phyloP scores from a whole-genome alignment of 2,329 filamentous ascomycete species.

The Curvularia eragrostidis region DNA sequence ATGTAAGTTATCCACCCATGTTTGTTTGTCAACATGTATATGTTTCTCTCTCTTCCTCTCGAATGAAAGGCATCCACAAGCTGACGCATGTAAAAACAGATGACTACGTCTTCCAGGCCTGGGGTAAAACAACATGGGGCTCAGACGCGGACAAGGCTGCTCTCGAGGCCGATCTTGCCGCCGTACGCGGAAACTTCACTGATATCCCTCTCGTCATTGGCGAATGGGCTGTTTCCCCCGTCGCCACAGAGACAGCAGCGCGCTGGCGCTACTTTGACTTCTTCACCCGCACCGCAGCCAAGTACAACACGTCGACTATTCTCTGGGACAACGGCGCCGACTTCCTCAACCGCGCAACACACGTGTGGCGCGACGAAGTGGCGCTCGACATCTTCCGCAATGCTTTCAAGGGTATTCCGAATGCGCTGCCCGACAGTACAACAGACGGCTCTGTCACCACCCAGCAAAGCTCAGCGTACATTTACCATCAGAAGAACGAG shows the following conservation, averaged over 20 bases:
- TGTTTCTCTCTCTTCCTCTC: not conserved
- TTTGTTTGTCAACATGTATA: not conserved
- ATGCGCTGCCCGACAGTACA: conserved; percentile 61
- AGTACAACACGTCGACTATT: conserved; percentile 59
- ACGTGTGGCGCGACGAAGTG: conserved; percentile 60
- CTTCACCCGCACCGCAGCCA: conserved; percentile 57
- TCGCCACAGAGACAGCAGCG: conserved; percentile 61
- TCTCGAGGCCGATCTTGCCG: conserved; percentile 58
- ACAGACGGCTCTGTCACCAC: conserved; percentile 54
- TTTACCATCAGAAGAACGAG: conserved; percentile 60
- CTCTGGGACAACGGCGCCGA: conserved; percentile 68
- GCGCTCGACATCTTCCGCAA: conserved; percentile 58
- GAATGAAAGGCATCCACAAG: not conserved
- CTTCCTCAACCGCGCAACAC: conserved; percentile 59
- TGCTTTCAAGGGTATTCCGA: conserved; percentile 54
- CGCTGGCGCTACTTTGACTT: conserved; percentile 66
- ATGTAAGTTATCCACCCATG: conserved; percentile 48
- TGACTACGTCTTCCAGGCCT: conserved; percentile 53
- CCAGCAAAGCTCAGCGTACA: conserved; percentile 61
- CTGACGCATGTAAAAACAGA: conserved; percentile 17
- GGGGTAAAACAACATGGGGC: conserved; percentile 68
- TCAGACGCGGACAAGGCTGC: conserved; percentile 60
- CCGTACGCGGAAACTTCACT: conserved; percentile 62
- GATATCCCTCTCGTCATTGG: conserved; percentile 64
- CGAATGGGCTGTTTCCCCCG: conserved; percentile 62